phyloP scores from a whole-genome alignment of 176 grass and related monocot species.

The Avena eriantha region DNA sequence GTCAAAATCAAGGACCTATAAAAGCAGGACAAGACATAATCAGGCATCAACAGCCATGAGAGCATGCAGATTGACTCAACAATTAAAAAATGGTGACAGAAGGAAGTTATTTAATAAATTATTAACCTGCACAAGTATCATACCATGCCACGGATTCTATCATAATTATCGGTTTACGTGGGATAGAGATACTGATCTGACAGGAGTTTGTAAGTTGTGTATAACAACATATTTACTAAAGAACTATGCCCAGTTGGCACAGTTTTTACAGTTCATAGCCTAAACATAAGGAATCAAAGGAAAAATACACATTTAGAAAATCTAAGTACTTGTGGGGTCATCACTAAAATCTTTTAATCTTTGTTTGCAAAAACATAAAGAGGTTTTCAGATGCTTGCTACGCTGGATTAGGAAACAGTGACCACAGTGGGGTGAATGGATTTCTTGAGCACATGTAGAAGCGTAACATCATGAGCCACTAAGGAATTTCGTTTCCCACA shows the following conservation, averaged over 20 bases:
- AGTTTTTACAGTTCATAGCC: neutral
- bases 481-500: neutral
- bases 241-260: neutral
- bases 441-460: neutral
- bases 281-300: neutral
- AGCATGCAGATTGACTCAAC: neutral
- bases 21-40: conserved; percentile 7
- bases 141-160: neutral
- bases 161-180: neutral
- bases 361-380: neutral
- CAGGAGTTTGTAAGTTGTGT: neutral
- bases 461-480: neutral
- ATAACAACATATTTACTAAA: neutral
- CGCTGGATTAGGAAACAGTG: neutral
- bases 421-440: neutral
- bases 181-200: neutral
- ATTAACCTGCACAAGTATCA: neutral
- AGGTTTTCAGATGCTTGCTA: neutral
- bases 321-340: neutral
- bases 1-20: conserved; percentile 99
- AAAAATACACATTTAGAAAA: neutral
- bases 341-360: neutral
- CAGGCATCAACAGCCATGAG: neutral
- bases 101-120: neutral
- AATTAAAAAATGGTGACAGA: neutral